Base-by-base conservation (phyloP, 2,329 filamentous ascomycete species). In the Pseudogymnoascus sp. region DNA sequence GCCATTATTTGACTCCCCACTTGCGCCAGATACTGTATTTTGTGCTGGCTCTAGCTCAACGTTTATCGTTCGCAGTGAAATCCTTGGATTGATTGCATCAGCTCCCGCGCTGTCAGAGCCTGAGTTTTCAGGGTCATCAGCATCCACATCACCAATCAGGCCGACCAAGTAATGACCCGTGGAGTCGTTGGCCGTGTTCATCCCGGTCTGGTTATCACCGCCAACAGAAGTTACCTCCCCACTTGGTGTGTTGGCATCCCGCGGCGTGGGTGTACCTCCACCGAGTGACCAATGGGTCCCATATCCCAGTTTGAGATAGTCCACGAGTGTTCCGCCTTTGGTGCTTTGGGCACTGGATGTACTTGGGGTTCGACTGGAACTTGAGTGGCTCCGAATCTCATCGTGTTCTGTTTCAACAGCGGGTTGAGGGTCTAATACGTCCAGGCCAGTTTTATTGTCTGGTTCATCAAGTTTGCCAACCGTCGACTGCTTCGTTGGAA, bases 231-330 rank as follows among this genome's bases (percentile, higher is more conserved):
- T 25, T 16, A 38, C 34, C 20, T 39, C 37, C 6, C 20, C 34
- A 34, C 16, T 37, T 39, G 57, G 25, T 20, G 62, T 59, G 30
- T 14, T 32, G 12, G 16, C 20, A 4, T 50, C 57, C 38, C 62
- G 62, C 14, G 35, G 43, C 43, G 64, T 65, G 18, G 63, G 60
- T 14, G 63, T 39, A 64, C 64, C 61, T 20, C 68, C 64, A 4
- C 76, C 75, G 2, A 85, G 68, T 12, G 79, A 78, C 84, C 84
- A 87, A 65, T 86, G 84, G n/a, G 82, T 86, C 28, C 84, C 84
- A 65, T 87, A 87, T 4, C 84, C 84, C 58, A 87, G 73, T 67
- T 85, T 89, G 59, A 90, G 77, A 67, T 85, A 88, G 65, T 79
- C 81, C 68, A 86, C 79, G 67, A 86, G 77, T 61, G 78, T 83